Percentiles rank a stretch among this genome's conserved stretches.
Conservation (phyloP, 225 moss, liverwort and hornwort genomes). For the Pseudisothecium myosuroides region DNA sequence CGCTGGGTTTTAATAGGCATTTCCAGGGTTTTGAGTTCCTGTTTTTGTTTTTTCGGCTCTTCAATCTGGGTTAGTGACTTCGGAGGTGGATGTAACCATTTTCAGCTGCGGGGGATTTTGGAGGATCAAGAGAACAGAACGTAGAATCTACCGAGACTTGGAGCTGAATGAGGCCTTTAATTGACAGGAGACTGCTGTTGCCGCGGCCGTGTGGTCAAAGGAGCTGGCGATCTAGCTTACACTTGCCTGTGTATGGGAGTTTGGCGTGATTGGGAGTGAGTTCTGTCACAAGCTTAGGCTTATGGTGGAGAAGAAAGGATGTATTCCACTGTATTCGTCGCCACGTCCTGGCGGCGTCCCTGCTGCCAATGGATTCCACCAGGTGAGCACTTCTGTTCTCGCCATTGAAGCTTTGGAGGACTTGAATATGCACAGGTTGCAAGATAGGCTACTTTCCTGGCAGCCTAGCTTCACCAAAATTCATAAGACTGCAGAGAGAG, state of each 20-base stretch:
- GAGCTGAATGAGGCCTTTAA: slow-evolving; percentile 16
- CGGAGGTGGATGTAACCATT: neutral
- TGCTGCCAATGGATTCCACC: slow-evolving; percentile 32
- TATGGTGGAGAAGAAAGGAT: slow-evolving; percentile 40
- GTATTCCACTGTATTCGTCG: neutral
- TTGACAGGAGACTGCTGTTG: neutral
- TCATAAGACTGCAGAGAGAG: neutral
- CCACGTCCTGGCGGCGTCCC: slow-evolving; percentile 3
- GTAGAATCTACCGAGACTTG: neutral
- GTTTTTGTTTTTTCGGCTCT: neutral
- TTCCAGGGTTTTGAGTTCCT: neutral
- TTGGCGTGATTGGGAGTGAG: neutral
- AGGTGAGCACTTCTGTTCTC: neutral
- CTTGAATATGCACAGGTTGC: neutral
- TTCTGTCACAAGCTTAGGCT: neutral
- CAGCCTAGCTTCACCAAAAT: neutral
- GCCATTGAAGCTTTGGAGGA: neutral
- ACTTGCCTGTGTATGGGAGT: neutral
- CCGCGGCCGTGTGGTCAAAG: neutral
- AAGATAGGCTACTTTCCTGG: neutral
- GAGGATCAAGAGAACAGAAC: neutral
- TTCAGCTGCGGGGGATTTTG: neutral
- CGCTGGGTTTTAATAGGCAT: neutral
- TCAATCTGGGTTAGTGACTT: neutral
- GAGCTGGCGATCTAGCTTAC: neutral